Evolutionary conservation across 208 protist species (phyloP).

Genomic region (Leishmania major): DNA sequence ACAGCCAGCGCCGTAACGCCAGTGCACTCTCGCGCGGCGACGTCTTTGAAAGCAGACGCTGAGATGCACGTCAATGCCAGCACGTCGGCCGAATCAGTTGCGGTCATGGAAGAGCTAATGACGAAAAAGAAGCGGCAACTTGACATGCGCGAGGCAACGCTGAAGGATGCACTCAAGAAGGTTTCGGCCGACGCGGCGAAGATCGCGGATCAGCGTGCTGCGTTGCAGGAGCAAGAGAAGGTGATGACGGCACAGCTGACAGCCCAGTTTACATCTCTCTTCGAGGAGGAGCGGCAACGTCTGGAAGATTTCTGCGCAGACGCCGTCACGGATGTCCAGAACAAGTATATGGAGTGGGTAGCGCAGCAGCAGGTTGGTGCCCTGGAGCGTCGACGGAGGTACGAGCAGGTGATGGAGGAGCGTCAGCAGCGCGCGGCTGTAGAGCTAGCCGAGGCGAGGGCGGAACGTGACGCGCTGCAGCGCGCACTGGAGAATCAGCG

Average conservation of each 20-base stretch:
- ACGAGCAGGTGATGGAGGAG: constrained; percentile 31
- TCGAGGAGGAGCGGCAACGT: constrained; percentile 44
- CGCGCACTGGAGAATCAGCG: constrained; percentile 7
- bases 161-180: constrained; percentile 72
- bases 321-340: constrained; percentile 27
- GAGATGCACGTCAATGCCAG: not conserved
- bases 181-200: constrained; percentile 50
- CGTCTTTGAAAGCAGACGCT: constrained; percentile 5
- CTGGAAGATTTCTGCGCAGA: constrained; percentile 31
- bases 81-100: not conserved
- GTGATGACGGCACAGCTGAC: constrained; percentile 28
- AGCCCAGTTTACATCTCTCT: constrained; percentile 35
- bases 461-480: constrained; percentile 21
- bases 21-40: not conserved
- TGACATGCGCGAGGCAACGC: constrained; percentile 57
- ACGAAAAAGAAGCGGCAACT: constrained; percentile 51
- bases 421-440: constrained; percentile 15
- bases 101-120: constrained; percentile 22
- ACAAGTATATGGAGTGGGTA: constrained; percentile 20
- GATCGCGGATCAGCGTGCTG: constrained; percentile 44
- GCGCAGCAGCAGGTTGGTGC: constrained; percentile 23
- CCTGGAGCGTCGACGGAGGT: constrained; percentile 12
- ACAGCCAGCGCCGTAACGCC: not conserved
- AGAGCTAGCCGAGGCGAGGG: constrained; percentile 19
- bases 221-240: constrained; percentile 52